These are phyloP conservation scores for Zoysia pacifica DNA, from an alignment of 176 grass and related monocot species.

Conservation along the genomic window DNA sequence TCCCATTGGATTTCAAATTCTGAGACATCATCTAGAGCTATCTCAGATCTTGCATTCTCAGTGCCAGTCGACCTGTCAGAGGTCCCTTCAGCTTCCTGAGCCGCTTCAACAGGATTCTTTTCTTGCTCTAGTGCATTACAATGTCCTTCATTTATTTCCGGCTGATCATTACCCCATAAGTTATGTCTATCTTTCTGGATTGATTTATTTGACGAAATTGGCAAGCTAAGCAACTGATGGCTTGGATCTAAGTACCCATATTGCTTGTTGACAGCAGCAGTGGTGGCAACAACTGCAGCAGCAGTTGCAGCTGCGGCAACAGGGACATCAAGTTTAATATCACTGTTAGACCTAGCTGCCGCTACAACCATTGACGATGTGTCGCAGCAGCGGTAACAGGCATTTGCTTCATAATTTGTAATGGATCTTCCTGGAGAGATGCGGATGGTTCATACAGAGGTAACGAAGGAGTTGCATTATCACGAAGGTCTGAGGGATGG, in stretches of 20 bases:
- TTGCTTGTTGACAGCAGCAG: constrained; percentile 80
- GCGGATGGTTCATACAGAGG: constrained; percentile 41
- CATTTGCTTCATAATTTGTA: constrained; percentile 70
- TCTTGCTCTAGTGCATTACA: constrained; percentile 50
- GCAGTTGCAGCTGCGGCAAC: constrained; percentile 87
- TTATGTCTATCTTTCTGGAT: constrained; percentile 44
- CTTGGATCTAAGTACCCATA: constrained; percentile 55
- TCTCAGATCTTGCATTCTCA: constrained; percentile 86
- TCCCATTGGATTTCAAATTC: constrained; percentile 98
- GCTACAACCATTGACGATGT: constrained; percentile 94
- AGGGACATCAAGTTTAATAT: constrained; percentile 81
- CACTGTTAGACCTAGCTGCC: constrained; percentile 81
- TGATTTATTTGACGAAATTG: constrained; percentile 47
- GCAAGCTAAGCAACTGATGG: constrained; percentile 53
- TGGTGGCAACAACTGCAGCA: constrained; percentile 94
- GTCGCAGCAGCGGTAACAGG: constrained; percentile 94
- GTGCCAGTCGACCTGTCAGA: constrained; percentile 85
- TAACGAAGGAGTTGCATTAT: constrained; percentile 14
- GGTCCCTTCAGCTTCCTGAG: constrained; percentile 61
- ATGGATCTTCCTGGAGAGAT: constrained; percentile 35
- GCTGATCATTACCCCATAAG: constrained; percentile 46
- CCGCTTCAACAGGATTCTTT: constrained; percentile 46
- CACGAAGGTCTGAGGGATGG: constrained; percentile 22
- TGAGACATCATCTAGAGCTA: constrained; percentile 72
- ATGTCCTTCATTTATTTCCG: constrained; percentile 55